Evolutionary conservation across 805 yeast species (phyloP), one percentile per base, ranked within the genome.

Genomic region (Pichia gijzeniarum): DNA sequence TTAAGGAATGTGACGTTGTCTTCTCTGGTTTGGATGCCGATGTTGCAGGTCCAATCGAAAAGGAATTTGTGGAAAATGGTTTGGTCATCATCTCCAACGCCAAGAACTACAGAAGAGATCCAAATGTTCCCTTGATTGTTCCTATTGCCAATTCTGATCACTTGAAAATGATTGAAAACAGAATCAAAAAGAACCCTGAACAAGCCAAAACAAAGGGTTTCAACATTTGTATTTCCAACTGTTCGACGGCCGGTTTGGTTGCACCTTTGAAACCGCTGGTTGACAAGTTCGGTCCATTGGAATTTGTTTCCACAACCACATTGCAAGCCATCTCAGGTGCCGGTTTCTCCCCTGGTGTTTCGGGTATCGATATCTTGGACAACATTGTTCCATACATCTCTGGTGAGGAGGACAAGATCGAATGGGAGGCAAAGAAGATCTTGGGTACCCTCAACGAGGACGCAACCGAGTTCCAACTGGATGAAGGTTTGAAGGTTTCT

Each of bases 261-360:
- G 96, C 96, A 13, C 98, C 98, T 40, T 73, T 93, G 62, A 88
- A 87, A 63, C 98, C 99, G n/a, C 73, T 93, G 58, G 85, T 83
- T 42, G 95, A 89, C 48, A 67, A 72, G 41, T 91, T 86, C 61
- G 99, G 98, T 40, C 97, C 98, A 38, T 77, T 93, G 49, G 90
- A 86, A 48, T 74, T 81, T 20, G 76, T 91, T 55, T 82, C 95
- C 13, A 78, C 95, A 40, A 87, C 97, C 45, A 93, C 99, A 14
- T 68, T 93, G 65, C 99, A 93, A 67, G 99, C 99, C 33, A 87
- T 93, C 53, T 90, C 98, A 4, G 99, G 99, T 57, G 99, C 95
- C 19, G 99, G 99, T 3, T 93, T 86, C 65, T 85, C 96, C 9
- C 99, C 99, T 41, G 99, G 99, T 64, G 95, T 90, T 46, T 80